phyloP scores from a whole-genome alignment of 1,284 basidiomycete genomes.

The Leccinum cinnamomeum region DNA sequence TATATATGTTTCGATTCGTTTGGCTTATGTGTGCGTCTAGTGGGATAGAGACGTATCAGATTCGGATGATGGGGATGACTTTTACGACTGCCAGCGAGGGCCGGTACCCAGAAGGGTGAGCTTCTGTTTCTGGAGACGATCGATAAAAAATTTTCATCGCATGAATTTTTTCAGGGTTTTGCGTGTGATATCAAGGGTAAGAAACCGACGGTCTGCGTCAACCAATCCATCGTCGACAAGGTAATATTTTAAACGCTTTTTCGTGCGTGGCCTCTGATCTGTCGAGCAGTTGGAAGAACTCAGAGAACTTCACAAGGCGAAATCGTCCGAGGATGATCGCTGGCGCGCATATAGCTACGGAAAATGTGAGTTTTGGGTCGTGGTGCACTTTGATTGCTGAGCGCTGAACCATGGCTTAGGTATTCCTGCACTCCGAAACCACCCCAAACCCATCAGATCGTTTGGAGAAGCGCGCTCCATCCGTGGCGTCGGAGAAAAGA shows the following conservation, averaged over 20 bases:
- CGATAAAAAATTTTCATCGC: not conserved
- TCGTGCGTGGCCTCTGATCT: slow-evolving; percentile 1
- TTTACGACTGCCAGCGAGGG: not conserved
- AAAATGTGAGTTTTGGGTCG: slow-evolving; percentile 48
- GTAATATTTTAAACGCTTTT: slow-evolving; percentile 33
- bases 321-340: slow-evolving; percentile 53
- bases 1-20: not conserved
- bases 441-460: slow-evolving; percentile 62
- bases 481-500: slow-evolving; percentile 69
- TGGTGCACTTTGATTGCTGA: slow-evolving; percentile 9
- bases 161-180: slow-evolving; percentile 45
- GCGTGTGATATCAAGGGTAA: slow-evolving; percentile 54
- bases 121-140: not conserved
- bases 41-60: slow-evolving; percentile 28
- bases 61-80: slow-evolving; percentile 23
- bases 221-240: slow-evolving; percentile 70
- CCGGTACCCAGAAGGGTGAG: slow-evolving; percentile 19
- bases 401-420: slow-evolving; percentile 40
- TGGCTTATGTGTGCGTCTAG: slow-evolving; percentile 11
- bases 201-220: slow-evolving; percentile 41
- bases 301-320: slow-evolving; percentile 57
- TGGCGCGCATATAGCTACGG: slow-evolving; percentile 63
- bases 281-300: slow-evolving; percentile 59
- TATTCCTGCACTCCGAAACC: slow-evolving; percentile 51
- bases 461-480: slow-evolving; percentile 64